These are phyloP conservation scores for Urostyla sp. DNA, from an alignment of 73 alveolate species.

Conservation along the genomic window DNA sequence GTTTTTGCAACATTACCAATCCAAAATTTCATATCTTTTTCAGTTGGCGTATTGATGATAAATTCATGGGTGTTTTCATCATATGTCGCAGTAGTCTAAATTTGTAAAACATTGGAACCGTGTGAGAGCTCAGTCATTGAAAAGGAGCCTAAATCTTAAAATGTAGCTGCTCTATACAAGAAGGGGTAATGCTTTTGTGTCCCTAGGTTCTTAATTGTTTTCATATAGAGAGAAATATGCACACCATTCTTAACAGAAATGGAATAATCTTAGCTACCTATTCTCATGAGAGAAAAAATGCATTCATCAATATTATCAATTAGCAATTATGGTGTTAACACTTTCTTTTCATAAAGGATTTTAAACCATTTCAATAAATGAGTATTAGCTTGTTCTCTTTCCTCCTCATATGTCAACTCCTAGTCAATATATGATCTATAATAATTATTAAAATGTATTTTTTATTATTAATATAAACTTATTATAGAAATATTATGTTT, in stretches of 20 bases:
- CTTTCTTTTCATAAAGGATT: constrained; percentile 18
- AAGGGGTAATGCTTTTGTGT: constrained; percentile 74
- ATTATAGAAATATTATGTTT: no score
- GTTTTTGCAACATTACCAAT: constrained; percentile 86
- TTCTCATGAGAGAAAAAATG: not conserved
- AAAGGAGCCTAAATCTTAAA: constrained; percentile 78
- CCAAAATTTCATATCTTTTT: constrained; percentile 81
- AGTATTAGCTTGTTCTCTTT: constrained; percentile 20
- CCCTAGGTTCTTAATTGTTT: constrained; percentile 80
- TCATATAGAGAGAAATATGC: constrained; percentile 76
- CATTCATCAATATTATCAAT: constrained; percentile 28
- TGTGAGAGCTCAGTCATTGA: constrained; percentile 83
- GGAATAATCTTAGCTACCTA: not conserved
- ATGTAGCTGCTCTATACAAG: constrained; percentile 62
- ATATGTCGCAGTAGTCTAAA: constrained; percentile 84
- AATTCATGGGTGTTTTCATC: constrained; percentile 72
- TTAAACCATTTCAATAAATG: not conserved
- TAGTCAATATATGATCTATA: constrained; percentile 22
- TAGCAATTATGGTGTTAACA: constrained; percentile 34
- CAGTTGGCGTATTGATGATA: constrained; percentile 82
- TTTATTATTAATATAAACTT: no score
- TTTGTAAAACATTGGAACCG: constrained; percentile 84
- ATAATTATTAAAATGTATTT: not conserved
- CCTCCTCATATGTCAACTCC: constrained; percentile 40
- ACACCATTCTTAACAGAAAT: constrained; percentile 60